Conservation (phyloP, 306 rosid genomes). For the Cicer pinnatifidum region DNA sequence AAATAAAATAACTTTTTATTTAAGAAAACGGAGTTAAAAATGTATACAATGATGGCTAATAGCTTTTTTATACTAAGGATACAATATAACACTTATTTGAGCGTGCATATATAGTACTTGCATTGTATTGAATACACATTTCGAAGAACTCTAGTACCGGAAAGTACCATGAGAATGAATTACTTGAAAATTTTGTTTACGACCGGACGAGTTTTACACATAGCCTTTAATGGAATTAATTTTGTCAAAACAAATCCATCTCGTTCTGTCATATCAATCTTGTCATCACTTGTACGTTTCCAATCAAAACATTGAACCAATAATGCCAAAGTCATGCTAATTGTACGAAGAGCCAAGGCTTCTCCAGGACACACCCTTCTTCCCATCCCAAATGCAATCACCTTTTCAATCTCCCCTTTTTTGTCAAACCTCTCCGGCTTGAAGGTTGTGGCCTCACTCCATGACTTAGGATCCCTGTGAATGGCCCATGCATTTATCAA, state of each 20-base stretch:
- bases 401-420: conserved; percentile 33
- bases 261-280: conserved; percentile 31
- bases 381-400: conserved; percentile 44
- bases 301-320: conserved; percentile 47
- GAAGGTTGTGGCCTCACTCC: conserved; percentile 52
- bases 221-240: neutral
- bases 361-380: conserved; percentile 41
- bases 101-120: too few species aligned
- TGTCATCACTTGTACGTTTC: neutral
- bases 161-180: neutral
- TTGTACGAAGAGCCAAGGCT: conserved; percentile 30
- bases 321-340: conserved; percentile 15
- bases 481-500: conserved; percentile 64
- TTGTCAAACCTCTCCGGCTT: conserved; percentile 47
- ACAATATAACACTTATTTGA: too few species aligned
- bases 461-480: conserved; percentile 53
- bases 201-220: conserved; percentile 29
- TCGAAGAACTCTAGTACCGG: too few species aligned
- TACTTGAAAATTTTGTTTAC: neutral
- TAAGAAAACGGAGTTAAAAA: too few species aligned
- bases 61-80: too few species aligned
- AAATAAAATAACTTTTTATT: too few species aligned
- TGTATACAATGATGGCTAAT: too few species aligned
- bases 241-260: conserved; percentile 10
- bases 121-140: too few species aligned